Evolutionary conservation across 2,329 filamentous ascomycete genomes (phyloP).

Genomic region (Gaeumannomyces sp.): DNA sequence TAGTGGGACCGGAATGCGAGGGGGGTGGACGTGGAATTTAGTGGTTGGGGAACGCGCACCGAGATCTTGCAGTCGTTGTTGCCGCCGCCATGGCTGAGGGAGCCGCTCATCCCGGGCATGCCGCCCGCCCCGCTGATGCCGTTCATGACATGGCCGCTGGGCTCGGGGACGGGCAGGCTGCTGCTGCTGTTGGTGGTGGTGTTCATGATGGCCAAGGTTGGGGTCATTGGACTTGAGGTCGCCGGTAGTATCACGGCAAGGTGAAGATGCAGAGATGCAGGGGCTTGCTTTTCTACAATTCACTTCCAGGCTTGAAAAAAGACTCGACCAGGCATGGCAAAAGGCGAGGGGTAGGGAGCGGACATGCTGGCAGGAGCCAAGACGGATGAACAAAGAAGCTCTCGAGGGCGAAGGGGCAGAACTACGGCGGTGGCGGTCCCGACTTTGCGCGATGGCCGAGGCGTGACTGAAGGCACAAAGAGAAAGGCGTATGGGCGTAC

Average conservation of each 20-base stretch:
- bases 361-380: background rate
- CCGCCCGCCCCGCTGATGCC: too few relatives aligned
- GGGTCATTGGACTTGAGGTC: too few relatives aligned
- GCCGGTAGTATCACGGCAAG: background rate
- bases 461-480: background rate
- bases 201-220: background rate
- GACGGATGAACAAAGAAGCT: background rate
- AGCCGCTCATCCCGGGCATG: too few relatives aligned
- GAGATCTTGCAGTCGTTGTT: conserved; percentile 34
- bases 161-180: background rate
- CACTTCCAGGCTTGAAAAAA: background rate
- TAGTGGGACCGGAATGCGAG: too few relatives aligned
- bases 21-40: conserved; percentile 11
- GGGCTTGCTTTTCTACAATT: background rate
- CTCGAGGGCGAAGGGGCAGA: background rate
- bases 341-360: background rate
- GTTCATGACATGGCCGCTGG: background rate
- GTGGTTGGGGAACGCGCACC: conserved; percentile 19
- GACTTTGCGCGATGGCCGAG: background rate
- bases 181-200: background rate
- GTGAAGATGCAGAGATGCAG: background rate
- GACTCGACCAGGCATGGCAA: background rate
- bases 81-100: background rate
- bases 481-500: background rate
- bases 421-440: too few relatives aligned